Base-by-base conservation (phyloP, 1,284 basidiomycete genomes). In the Cutaneotrichosporon mucoides region DNA sequence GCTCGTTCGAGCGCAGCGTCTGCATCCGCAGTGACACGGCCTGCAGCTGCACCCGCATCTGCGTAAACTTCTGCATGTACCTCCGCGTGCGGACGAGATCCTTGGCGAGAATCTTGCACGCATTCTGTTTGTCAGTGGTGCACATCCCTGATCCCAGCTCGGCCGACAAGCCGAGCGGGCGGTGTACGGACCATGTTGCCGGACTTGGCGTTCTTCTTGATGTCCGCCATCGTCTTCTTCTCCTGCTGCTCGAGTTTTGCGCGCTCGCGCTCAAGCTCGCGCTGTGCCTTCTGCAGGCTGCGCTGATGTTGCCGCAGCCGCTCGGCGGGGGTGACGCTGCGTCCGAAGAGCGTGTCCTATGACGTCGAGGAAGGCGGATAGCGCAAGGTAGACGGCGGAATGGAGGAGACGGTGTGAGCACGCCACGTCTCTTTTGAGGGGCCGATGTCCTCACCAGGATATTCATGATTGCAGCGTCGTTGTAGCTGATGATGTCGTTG, bases 61-160 rank as follows among this genome's bases (percentile, higher is more conserved):
- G 92, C 72, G 97, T 92, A 81, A 99, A 99, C 77, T 98, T 99
- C 78, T 98, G 93, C 37, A 96, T 84, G 75, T 99, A 98, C 71
- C 90, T 84, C 53, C 96, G 83, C 33, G 95, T 98, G 64, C 96
- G 85, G 64, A 99, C 93, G 59, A 99, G 87, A 75, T 99, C 96
- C 77, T 96, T 97, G 41, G 96, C 96, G 88, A 98, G 96, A 63
- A 99, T 89, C 82, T 98, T 99, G 82, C 94, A 98, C 11, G 92
- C 92, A 76, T 92, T 92, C 92, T 96, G 24, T 73, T 5, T 2
- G 51, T 58, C 43, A 64, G 58, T 34, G 24, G 24, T 10, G 34
- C 6, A 8, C 34, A 6, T 9, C 12, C n/a, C 11, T 5, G 46
- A 47, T 34, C 15, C 35, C 36, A 33, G 24, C 24, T 24, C 24